These are phyloP conservation scores for Saturnispora kantuleensis DNA, from an alignment of 805 yeast species.

Conservation along the genomic window DNA sequence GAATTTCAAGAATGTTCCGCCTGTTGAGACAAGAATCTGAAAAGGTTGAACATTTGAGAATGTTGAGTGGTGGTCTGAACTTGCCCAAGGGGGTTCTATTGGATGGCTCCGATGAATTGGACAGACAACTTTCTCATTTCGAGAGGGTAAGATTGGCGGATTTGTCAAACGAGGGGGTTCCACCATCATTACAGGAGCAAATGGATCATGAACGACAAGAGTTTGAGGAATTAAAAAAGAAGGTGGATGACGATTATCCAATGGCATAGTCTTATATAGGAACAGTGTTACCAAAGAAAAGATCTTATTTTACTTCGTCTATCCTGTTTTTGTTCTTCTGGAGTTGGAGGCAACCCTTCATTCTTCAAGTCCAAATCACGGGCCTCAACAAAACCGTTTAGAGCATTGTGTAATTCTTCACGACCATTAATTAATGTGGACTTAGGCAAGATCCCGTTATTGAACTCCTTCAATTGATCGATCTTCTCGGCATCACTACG, in stretches of 20 bases:
- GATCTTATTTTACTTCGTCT: background rate
- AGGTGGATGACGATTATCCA: background rate
- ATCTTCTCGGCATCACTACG: slow-evolving; percentile 85
- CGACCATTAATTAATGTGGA: slow-evolving; percentile 79
- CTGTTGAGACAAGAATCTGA: slow-evolving; percentile 85
- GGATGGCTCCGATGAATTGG: slow-evolving; percentile 72
- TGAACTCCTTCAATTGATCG: slow-evolving; percentile 59
- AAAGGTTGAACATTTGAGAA: slow-evolving; percentile 72
- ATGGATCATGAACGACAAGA: slow-evolving; percentile 8
- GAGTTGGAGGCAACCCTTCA: slow-evolving; percentile 81
- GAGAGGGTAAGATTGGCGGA: slow-evolving; percentile 82
- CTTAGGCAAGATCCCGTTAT: slow-evolving; percentile 74
- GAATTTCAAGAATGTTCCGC: slow-evolving; percentile 88
- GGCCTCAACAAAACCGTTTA: slow-evolving; percentile 75
- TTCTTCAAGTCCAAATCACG: slow-evolving; percentile 67
- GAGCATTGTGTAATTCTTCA: slow-evolving; percentile 63
- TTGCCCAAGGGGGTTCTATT: slow-evolving; percentile 84
- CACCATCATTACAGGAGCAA: slow-evolving; percentile 42
- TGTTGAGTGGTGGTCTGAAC: slow-evolving; percentile 51
- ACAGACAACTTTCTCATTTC: slow-evolving; percentile 59
- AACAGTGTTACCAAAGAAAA: background rate
- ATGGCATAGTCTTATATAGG: background rate
- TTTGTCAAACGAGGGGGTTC: slow-evolving; percentile 73
- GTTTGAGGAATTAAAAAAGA: slow-evolving; percentile 9
- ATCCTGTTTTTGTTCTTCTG: slow-evolving; percentile 33